These are phyloP conservation scores for Apophysomyces variabilis DNA, from an alignment of 371 early-diverging fungal species.

Conservation along the genomic window DNA sequence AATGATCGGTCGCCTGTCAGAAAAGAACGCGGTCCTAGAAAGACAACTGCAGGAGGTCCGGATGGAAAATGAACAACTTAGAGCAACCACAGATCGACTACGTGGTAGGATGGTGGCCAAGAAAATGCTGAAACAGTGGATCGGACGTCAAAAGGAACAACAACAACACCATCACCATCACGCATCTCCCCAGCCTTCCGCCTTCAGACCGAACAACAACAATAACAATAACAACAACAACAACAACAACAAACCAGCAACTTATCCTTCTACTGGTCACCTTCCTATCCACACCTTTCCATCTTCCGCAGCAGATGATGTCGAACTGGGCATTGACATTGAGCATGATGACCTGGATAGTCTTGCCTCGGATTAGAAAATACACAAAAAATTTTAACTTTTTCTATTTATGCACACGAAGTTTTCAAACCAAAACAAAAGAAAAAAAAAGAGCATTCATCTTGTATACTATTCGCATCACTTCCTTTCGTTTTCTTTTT, in stretches of 20 bases:
- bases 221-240: conserved; percentile 11
- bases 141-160: conserved; percentile 32
- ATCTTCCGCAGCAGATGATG: background rate
- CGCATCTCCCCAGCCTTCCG: conserved; percentile 1
- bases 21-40: conserved; percentile 55
- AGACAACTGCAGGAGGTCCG: conserved; percentile 57
- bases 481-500: background rate
- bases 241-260: conserved; percentile 11
- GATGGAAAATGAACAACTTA: conserved; percentile 56
- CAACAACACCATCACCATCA: background rate
- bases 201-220: conserved; percentile 9
- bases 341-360: conserved; percentile 2
- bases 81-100: conserved; percentile 53
- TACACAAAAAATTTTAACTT: background rate
- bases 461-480: conserved; percentile 10
- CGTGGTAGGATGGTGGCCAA: conserved; percentile 62
- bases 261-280: conserved; percentile 1
- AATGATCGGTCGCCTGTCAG: conserved; percentile 53
- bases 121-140: conserved; percentile 63
- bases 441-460: conserved; percentile 1
- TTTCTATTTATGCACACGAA: background rate
- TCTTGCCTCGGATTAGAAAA: conserved; percentile 3
- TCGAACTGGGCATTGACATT: conserved; percentile 5
- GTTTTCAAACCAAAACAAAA: background rate
- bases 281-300: background rate